Evolutionary conservation across 805 yeast species (phyloP), one percentile per base, ranked within the genome.

Genomic region (Yarrowia sp.): DNA sequence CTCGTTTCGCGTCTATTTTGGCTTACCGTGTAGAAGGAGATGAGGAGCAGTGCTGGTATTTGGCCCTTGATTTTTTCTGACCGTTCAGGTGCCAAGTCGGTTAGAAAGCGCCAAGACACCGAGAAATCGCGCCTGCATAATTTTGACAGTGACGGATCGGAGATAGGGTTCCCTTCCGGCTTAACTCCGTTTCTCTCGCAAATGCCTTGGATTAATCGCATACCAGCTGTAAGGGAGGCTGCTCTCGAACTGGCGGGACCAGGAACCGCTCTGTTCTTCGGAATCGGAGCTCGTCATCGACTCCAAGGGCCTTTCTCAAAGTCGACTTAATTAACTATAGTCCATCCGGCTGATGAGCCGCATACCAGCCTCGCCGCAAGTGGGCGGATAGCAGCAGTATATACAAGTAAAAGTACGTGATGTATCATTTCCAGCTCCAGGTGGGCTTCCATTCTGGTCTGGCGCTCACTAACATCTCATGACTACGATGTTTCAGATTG

Each of bases 1-100:
- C 42, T 53, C 58, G 56, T 52, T 53, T 53, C 58, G 58, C 58
- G 58, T 53, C 58, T 16, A 16, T 53, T 53, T 53, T 53, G 58
- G 19, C 16, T 53, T 38, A 12, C 32, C 32, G 32, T 26, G 32
- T 26, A 26, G 32, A 3, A 26, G 32, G 32, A 26, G 32, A 26
- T 26, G 32, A 26, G 32, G 32, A 26, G 32, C 32, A 26, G 32
- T n/a, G 40, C 40, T 38, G 10, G 40, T 38, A 38, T 26, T 26
- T 26, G 32, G 7, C 4, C 32, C 32, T 26, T 3, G 4, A 26
- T 22, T 48, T 10, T 10, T 14, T 49, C 53, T 32, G n/a, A 48
- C 55, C 5, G 55, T 49, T 41, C 58, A 43, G 36, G n/a, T 16
- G 58, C 43, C 58, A 53, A 38, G 58, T 38, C 8, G 43, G 43